phyloP scores from a whole-genome alignment of 805 yeast species.

The Danielia reshetovae region DNA sequence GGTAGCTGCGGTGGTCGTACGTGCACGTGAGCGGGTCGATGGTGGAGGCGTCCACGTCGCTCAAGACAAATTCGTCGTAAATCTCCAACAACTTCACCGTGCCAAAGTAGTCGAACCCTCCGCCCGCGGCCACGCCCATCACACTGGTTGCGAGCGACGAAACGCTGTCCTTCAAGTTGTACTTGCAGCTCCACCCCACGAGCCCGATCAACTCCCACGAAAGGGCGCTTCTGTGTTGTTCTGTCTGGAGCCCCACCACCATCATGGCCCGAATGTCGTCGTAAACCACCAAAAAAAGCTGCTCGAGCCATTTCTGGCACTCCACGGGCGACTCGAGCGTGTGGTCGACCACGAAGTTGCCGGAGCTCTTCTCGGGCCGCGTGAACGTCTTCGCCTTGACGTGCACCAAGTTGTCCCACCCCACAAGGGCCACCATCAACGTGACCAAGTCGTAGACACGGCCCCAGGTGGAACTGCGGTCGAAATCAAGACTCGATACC shows the following conservation, averaged over 20 bases:
- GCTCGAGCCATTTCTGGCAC: constrained; percentile 80
- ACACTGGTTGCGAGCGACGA: constrained; percentile 45
- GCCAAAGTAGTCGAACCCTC: constrained; percentile 61
- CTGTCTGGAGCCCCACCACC: constrained; percentile 20
- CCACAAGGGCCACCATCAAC: constrained; percentile 59
- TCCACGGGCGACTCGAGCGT: constrained; percentile 21
- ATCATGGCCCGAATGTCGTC: constrained; percentile 47
- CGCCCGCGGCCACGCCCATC: constrained; percentile 43
- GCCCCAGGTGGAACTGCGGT: constrained; percentile 38
- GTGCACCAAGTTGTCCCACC: constrained; percentile 77
- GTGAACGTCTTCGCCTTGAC: constrained; percentile 63
- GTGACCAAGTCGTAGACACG: constrained; percentile 63
- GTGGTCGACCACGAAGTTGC: constrained; percentile 18
- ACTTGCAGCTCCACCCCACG: constrained; percentile 37
- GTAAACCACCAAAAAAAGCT: constrained; percentile 63
- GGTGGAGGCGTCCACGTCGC: constrained; percentile 29
- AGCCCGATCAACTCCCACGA: constrained; percentile 73
- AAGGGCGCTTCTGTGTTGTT: constrained; percentile 50
- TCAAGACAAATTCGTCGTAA: constrained; percentile 39
- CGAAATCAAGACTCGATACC: constrained; percentile 30
- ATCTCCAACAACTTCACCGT: constrained; percentile 47
- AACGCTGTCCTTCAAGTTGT: constrained; percentile 33
- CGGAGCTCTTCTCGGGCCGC: not conserved
- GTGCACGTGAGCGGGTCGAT: constrained; percentile 28
- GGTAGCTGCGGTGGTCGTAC: constrained; percentile 22